These are phyloP conservation scores for Groenewaldozyma salmanticensis DNA, from an alignment of 805 yeast species.

Conservation along the genomic window DNA sequence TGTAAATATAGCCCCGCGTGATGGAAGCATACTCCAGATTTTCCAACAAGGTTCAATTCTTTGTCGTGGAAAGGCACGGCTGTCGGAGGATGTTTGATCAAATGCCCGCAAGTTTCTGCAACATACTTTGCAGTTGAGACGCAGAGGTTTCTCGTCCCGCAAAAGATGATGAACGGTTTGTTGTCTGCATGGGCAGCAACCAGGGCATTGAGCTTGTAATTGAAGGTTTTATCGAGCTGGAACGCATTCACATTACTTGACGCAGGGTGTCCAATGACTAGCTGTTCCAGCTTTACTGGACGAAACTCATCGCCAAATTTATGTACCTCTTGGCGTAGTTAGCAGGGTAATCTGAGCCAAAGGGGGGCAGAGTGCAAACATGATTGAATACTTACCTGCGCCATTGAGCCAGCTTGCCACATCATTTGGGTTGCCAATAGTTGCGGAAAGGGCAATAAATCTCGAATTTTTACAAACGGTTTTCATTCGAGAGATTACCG, in stretches of 20 bases:
- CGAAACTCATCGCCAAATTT: background rate
- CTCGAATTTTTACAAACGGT: slow-evolving; percentile 44
- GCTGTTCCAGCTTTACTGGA: background rate
- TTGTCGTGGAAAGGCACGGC: background rate
- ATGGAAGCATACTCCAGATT: slow-evolving; percentile 35
- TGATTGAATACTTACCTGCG: background rate
- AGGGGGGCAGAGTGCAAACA: no score
- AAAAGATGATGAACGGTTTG: background rate
- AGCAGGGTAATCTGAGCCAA: background rate
- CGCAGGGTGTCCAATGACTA: background rate
- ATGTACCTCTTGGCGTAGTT: background rate
- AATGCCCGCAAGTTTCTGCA: background rate
- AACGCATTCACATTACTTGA: background rate
- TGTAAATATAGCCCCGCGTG: slow-evolving; percentile 74
- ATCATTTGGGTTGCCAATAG: slow-evolving; percentile 77
- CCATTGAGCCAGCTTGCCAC: slow-evolving; percentile 43
- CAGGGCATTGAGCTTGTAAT: background rate
- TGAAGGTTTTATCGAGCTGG: background rate
- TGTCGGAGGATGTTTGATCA: background rate
- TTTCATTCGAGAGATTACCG: slow-evolving; percentile 39
- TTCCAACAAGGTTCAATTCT: background rate
- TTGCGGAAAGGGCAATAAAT: slow-evolving; percentile 80
- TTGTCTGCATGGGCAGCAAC: background rate
- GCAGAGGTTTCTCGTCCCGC: background rate
- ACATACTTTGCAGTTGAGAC: background rate